Evolutionary conservation across 2,329 filamentous ascomycete genomes (phyloP).

Genomic region (Claviceps sp.): DNA sequence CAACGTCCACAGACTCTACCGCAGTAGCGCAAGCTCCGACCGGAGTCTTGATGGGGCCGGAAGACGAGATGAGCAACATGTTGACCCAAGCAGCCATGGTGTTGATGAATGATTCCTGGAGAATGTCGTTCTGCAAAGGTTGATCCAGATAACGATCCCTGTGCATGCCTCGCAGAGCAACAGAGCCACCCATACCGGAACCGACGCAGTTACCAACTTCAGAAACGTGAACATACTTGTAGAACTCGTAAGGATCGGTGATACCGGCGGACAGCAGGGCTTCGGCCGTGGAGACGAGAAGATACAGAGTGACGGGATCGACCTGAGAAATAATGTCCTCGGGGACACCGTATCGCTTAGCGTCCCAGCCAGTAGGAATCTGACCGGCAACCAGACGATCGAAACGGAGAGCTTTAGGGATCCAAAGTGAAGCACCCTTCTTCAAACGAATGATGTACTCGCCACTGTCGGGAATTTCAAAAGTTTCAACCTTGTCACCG

Average conservation of each 20-base stretch:
- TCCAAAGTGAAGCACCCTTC: slow-evolving; percentile 89
- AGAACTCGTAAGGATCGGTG: slow-evolving; percentile 98
- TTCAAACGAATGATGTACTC: slow-evolving; percentile 90
- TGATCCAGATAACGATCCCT: slow-evolving; percentile 94
- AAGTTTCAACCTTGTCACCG: slow-evolving; percentile 93
- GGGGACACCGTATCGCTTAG: slow-evolving; percentile 88
- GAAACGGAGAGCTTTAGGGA: slow-evolving; percentile 93
- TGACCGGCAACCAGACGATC: slow-evolving; percentile 95
- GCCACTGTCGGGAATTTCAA: slow-evolving; percentile 84
- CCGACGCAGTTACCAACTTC: slow-evolving; percentile 97
- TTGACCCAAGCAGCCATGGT: slow-evolving; percentile 99
- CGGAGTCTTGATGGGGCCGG: slow-evolving; percentile 95
- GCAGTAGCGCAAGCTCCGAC: slow-evolving; percentile 95
- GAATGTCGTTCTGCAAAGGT: slow-evolving; percentile 94
- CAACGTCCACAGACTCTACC: slow-evolving; percentile 93
- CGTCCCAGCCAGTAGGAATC: slow-evolving; percentile 93
- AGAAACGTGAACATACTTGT: slow-evolving; percentile 97
- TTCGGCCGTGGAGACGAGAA: slow-evolving; percentile 88
- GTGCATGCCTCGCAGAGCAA: slow-evolving; percentile 92
- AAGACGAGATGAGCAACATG: slow-evolving; percentile 95
- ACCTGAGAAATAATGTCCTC: slow-evolving; percentile 98
- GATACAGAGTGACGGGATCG: slow-evolving; percentile 88
- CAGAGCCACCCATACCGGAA: slow-evolving; percentile 93
- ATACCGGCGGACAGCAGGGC: slow-evolving; percentile 85
- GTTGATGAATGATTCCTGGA: slow-evolving; percentile 99